Percentiles rank a stretch among this genome's conserved stretches.
Conservation (phyloP, 139 green algal species). For the Closterium sp. region DNA sequence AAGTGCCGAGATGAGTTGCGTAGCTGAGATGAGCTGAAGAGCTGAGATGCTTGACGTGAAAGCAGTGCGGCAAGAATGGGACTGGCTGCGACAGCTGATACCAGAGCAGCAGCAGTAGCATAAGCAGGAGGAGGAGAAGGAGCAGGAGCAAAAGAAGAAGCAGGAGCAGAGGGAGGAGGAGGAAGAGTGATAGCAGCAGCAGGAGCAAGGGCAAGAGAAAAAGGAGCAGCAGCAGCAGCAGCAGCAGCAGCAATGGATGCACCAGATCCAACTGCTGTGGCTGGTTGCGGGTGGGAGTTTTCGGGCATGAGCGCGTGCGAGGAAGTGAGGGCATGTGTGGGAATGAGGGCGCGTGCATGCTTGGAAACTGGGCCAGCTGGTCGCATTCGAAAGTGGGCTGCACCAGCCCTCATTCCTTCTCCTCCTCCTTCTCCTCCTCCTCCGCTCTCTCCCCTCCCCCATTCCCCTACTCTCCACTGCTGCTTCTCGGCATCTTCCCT, state of each 20-base stretch:
- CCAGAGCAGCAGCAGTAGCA: neutral
- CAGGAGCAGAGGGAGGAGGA: neutral
- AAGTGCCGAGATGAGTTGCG: neutral
- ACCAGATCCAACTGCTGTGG: neutral
- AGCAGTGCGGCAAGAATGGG: neutral
- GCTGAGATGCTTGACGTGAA: neutral
- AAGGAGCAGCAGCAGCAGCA: neutral
- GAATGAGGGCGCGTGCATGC: neutral
- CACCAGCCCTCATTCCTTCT: neutral
- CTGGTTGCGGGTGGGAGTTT: neutral
- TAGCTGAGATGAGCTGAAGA: neutral
- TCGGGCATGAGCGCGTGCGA: too few species aligned
- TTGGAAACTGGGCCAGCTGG: neutral
- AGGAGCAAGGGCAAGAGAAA: too few species aligned
- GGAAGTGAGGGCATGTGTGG: neutral
- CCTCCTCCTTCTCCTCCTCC: neutral
- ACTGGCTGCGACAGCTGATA: neutral
- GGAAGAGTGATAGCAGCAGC: neutral
- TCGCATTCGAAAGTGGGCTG: too few species aligned
- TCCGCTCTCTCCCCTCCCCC: neutral
- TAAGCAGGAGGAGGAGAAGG: neutral
- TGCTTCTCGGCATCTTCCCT: neutral
- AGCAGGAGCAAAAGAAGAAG: neutral
- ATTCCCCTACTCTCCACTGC: neutral
- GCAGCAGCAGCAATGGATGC: too few species aligned